Conservation (phyloP, 352 stramenopile genomes). For the Phytophthora pistaciae region DNA sequence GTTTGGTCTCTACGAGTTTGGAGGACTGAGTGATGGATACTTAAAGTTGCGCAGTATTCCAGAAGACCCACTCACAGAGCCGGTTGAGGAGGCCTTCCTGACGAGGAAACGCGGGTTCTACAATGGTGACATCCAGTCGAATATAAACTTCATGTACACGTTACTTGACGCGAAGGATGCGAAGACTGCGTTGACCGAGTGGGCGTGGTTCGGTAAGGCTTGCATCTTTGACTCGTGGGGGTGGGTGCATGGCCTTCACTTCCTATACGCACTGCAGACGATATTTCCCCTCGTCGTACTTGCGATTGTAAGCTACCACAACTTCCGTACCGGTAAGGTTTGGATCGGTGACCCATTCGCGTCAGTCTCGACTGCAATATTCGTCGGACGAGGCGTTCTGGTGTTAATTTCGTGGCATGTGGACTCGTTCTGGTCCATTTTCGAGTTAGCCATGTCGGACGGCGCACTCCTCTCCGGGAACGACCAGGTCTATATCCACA, state of each 20-base stretch:
- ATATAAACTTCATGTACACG: slow-evolving; percentile 32
- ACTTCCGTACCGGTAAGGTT: slow-evolving; percentile 32
- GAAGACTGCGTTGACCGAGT: slow-evolving; percentile 11
- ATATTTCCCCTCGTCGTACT: slow-evolving; percentile 27
- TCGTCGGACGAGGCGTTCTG: slow-evolving; percentile 22
- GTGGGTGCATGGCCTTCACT: slow-evolving; percentile 41
- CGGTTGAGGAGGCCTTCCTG: too few species aligned
- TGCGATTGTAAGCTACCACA: slow-evolving; percentile 33
- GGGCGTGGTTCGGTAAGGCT: slow-evolving; percentile 27
- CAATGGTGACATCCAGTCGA: slow-evolving; percentile 38
- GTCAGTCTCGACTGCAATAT: slow-evolving; percentile 32
- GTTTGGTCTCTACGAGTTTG: too few species aligned
- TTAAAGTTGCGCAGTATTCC: too few species aligned
- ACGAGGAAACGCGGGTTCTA: background rate
- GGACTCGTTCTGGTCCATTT: slow-evolving; percentile 40
- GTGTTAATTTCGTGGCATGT: slow-evolving; percentile 40
- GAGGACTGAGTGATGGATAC: too few species aligned
- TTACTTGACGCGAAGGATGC: slow-evolving; percentile 19
- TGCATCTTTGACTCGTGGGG: slow-evolving; percentile 45
- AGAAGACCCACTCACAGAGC: too few species aligned
- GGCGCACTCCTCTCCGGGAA: slow-evolving; percentile 7
- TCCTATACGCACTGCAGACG: slow-evolving; percentile 24
- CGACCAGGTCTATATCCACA: slow-evolving; percentile 23
- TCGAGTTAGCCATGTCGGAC: slow-evolving; percentile 36
- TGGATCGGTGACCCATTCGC: slow-evolving; percentile 53